These are phyloP conservation scores for Plasmodium ovale DNA, from an alignment of 169 alveolate genomes.

Conservation along the genomic window DNA sequence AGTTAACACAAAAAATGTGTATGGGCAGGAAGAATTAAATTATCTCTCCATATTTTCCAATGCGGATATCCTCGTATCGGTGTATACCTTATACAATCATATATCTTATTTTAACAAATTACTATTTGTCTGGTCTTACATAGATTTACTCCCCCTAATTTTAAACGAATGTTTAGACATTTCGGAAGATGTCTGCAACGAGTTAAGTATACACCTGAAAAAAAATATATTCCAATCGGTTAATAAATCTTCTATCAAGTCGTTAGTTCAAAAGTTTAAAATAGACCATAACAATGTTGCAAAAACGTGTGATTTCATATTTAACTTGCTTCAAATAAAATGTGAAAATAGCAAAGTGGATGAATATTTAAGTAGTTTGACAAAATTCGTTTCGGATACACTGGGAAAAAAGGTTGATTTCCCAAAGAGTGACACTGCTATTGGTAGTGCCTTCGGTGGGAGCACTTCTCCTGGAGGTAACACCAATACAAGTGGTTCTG, in stretches of 20 bases:
- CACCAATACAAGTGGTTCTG: not conserved
- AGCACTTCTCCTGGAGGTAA: not conserved
- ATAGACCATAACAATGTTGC: constrained; percentile 8
- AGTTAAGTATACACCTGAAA: constrained; percentile 32
- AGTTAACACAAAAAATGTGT: constrained; percentile 39
- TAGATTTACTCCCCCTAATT: constrained; percentile 46
- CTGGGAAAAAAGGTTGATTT: constrained; percentile 13
- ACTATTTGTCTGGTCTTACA: constrained; percentile 63
- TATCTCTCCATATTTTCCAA: constrained; percentile 61
- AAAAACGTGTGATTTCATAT: constrained; percentile 44
- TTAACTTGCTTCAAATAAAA: constrained; percentile 37
- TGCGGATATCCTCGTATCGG: constrained; percentile 68
- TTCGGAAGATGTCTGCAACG: constrained; percentile 3
- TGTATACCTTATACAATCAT: constrained; percentile 32
- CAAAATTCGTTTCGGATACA: constrained; percentile 20
- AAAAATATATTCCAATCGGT: constrained; percentile 35
- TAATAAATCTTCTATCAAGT: constrained; percentile 17
- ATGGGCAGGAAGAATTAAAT: constrained; percentile 66
- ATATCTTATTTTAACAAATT: constrained; percentile 19
- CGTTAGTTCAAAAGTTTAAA: constrained; percentile 52
- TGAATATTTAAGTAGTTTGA: constrained; percentile 53
- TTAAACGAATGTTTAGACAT: constrained; percentile 70
- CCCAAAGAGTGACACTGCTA: not conserved
- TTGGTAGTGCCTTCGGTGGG: not conserved
- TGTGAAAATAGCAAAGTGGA: constrained; percentile 67